Evolutionary conservation across 345 rosid genomes (phyloP), one percentile per base, ranked within the genome.

Genomic region (Camelina hispida): DNA sequence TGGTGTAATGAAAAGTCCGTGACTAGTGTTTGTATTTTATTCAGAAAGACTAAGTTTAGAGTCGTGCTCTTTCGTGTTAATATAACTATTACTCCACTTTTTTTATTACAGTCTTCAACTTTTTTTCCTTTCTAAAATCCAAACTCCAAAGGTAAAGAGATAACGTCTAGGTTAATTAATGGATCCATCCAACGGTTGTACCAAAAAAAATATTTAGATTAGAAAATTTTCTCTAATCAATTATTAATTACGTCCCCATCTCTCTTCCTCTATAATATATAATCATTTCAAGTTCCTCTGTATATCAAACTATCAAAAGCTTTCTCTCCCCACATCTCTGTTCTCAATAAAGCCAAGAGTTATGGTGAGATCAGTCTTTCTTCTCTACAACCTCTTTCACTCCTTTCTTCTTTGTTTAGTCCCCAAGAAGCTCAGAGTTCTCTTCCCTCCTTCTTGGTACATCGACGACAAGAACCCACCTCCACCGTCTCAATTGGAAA

Each of bases 401-500:
- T 55, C 93, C 0, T 63, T 81, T 54, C 69, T 87, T 50, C 83
- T 83, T 16, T 80, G 59, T 68, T 76, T 87, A 62, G 58, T 84
- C 48, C 91, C 93, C 68, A 82, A 83, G 76, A 88, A 87, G 63
- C 87, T 90, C 1, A 66, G 84, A 34, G 55, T 60, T 61, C 80
- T 80, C 68, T 73, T 84, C 71, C 86, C 83, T 52, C 57, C 66
- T 42, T 82, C 89, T 66, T 81, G 78, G 83, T 75, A 9, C 76
- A 66, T 58, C 30, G 76, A 67, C 32, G 76, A 44, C 74, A 75
- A 17, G 53, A 61, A 30, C 54, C 10, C 62, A 61, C 59, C 78
- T 59, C 35, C 35, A 32, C 52, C 71, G 1, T 38, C 79, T 0
- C 10, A 52, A 11, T 28, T 71, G 1, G n/a, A 64, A n/a, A 2